Base-by-base conservation (phyloP, 768 basidiomycete genomes). In the Hypholoma sublateritium region DNA sequence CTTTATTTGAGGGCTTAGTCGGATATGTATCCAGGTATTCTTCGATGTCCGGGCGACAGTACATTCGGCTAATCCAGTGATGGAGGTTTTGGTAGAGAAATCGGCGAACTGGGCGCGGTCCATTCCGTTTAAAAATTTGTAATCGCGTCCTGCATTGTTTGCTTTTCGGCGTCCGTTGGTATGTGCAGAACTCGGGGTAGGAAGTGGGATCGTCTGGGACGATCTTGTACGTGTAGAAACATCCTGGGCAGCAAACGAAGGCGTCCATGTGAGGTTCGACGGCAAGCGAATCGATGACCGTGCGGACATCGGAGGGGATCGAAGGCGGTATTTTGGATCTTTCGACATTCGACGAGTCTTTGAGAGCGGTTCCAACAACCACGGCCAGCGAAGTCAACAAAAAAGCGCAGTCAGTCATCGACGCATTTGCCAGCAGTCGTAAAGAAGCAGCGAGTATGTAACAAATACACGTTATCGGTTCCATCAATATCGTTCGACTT, bases 11-110 rank as follows among this genome's bases (percentile, higher is more conserved):
- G 17, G 34, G 16, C 4, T 1, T 56, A 21, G 12, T 53, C 36
- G 14, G 50, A 24, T 56, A 50, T 0, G 47, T 44, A 19, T 72
- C 66, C 19, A 75, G 59, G 6, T 57, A 50, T 17, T 58, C 49
- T 48, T 72, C 69, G 5, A 74, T 65, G 0, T 67, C 70, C 0
- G 60, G 67, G 0, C 57, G 55, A 14, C 54, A 64, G 22, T 68
- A 62, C 52, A 75, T 32, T 5, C 63, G 25, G 0, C 58, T 67
- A 2, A 75, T 46, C 59, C 70, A 75, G 8, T 68, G 35, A 4
- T 66, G 58, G 1, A 71, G 48, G 19, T 71, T 64, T 19, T 73
- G 67, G 11, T 71, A 64, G 2, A 66, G 32, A 35, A 64, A 74
- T 7, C 50, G 44, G 3, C 60, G 55, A 5, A 42, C 34, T 7